Evolutionary conservation across 106 monocot species (phyloP), one percentile per base, ranked within the genome.

Genomic region (Platanthera guangdongensis): DNA sequence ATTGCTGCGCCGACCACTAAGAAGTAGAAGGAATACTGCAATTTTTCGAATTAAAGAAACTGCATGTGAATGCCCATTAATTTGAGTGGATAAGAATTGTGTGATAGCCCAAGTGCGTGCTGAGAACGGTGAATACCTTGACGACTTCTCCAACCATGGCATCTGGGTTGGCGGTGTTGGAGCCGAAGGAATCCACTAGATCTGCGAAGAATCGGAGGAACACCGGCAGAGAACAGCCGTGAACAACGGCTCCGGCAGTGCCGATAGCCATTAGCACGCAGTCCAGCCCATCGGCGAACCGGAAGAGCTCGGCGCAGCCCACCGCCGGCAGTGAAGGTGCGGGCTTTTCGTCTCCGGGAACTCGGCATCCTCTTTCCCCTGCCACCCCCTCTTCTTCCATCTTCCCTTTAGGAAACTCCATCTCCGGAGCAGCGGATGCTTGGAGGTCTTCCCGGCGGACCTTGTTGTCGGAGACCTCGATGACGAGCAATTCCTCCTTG

Each of bases 121-220:
- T 47, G 48, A 45, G 50, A 0, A n/a, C 5, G 14, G 55, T 25
- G 25, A 15, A 1, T 57, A 93, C 92, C 88, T 95, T 96, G 72
- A 89, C 76, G 59, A 96, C 95, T 78, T 93, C 82, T 11, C 84
- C 87, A 77, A 93, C 87, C 95, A 96, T 96, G 76, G 85, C 57
- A 51, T 90, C 90, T 6, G 93, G 87, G 75, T 96, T 79, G 62
- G 76, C 81, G 64, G 87, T 76, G 82, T 96, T 90, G 65, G 95
- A 88, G 8, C 95, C 95, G 78, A 96, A 96, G 25, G 95, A 96
- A 83, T 96, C 78, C 57, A 96, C 93, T 51, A 96, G 90, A 83
- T 96, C 85, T 5, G 95, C 95, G 68, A 96, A 96, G 84, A 97
- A 93, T 60, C 93, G 83, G 62, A 93, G 87, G 51, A 93, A 93